These are phyloP conservation scores for Kalmusia sp. DNA, from an alignment of 2,329 filamentous ascomycete species.

Conservation along the genomic window DNA sequence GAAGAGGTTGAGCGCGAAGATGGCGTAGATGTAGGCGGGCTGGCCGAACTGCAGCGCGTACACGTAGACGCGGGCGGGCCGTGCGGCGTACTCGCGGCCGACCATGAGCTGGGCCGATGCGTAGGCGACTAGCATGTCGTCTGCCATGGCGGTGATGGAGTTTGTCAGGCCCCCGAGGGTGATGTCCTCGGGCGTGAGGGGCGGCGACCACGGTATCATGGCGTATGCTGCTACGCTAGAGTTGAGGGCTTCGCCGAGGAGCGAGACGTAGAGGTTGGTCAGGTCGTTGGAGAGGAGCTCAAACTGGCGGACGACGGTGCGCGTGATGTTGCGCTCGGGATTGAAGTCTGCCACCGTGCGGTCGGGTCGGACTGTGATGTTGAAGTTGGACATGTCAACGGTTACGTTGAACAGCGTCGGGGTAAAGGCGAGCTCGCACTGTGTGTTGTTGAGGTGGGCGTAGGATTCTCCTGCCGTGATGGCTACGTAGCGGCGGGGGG, in stretches of 20 bases:
- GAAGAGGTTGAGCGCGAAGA: conserved; percentile 34
- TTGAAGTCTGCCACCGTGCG: conserved; percentile 30
- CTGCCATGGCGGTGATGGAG: conserved; percentile 32
- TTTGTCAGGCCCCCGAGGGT: conserved; percentile 32
- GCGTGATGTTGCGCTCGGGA: conserved; percentile 37
- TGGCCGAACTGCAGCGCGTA: conserved; percentile 34
- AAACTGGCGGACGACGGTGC: conserved; percentile 40
- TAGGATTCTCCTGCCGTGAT: conserved; percentile 41
- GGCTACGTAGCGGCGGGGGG: conserved; percentile 34
- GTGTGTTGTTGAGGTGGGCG: conserved; percentile 36
- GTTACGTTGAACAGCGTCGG: conserved; percentile 38
- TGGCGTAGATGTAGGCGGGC: conserved; percentile 35
- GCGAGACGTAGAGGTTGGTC: conserved; percentile 47
- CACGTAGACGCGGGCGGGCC: conserved; percentile 21
- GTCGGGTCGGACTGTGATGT: conserved; percentile 32
- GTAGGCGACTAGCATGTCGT: conserved; percentile 41
- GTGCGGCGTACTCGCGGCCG: conserved; percentile 20
- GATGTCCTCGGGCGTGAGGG: conserved; percentile 25
- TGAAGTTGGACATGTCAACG: conserved; percentile 34
- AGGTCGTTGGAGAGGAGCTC: conserved; percentile 47
- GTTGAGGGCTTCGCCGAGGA: conserved; percentile 45
- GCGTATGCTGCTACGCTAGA: conserved; percentile 39
- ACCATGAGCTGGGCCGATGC: conserved; percentile 46
- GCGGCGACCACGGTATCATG: conserved; percentile 23
- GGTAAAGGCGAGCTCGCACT: conserved; percentile 39